Evolutionary conservation across 345 rosid genomes (phyloP), one percentile per base, ranked within the genome.

Genomic region (Gossypium stocksii): DNA sequence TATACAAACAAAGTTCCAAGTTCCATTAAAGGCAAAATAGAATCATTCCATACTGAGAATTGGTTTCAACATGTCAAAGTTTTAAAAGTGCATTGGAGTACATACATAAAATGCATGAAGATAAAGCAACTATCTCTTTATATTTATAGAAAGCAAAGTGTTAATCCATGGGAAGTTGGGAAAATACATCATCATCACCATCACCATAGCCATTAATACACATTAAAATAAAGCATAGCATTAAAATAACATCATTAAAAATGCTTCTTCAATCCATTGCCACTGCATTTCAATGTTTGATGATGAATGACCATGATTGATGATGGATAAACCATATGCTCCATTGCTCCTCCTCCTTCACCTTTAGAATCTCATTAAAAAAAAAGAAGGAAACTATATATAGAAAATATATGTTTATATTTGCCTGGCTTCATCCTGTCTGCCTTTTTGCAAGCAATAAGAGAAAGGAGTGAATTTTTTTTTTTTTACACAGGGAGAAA

Each of bases 391-490:
- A 61, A 54, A 62, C 53, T 58, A 70, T 66, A 63, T 49, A 66
- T 62, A 34, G 41, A 17, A 70, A 70, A 27, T 29, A 70, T 34
- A 34, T 34, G 41, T 52, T 71, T 53, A 70, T 76, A 48, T 76
- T 66, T 82, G 87, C 88, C 90, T 82, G 90, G 90, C 87, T 86
- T 81, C 84, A 80, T 83, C 82, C 89, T 86, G 89, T 86, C 82
- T 84, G 90, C 90, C 86, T 80, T 83, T 71, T 74, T 71, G 70
- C 81, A 76, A 78, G 74, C 77, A 76, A 66, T 49, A 79, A 67
- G 76, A 66, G 72, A 57, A 70, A 59, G 71, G 61, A 41, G 70
- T 59, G 41, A 34, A 34, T 4, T 4, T 34, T 34, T 29, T 23
- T 23, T 54, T 25, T 53, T 74, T 66, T 66, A 74, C 70, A 74